A percentile compares a stretch with the other conserved stretches of the same genome.
Conservation (phyloP, 2,329 filamentous ascomycete genomes). For the Pseudogymnoascus sp. region DNA sequence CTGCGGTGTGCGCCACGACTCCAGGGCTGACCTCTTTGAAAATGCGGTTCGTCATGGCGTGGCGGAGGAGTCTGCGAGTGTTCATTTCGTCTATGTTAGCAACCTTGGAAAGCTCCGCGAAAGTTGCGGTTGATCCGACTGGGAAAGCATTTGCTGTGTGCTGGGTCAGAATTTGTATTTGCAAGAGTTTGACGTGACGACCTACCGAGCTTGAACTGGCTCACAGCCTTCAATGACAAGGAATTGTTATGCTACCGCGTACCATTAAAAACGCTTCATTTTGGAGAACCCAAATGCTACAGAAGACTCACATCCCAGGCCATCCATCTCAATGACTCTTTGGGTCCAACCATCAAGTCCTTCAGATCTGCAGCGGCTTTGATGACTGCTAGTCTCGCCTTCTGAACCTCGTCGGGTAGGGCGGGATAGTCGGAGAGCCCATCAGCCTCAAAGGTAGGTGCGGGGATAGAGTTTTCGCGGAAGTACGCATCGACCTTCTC, state of each 20-base stretch:
- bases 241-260: constrained; percentile 41
- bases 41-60: constrained; percentile 49
- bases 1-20: constrained; percentile 47
- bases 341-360: constrained; percentile 41
- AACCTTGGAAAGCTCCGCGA: constrained; percentile 35
- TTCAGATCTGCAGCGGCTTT: constrained; percentile 42
- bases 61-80: constrained; percentile 42
- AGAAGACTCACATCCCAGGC: constrained; percentile 42
- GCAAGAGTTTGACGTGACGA: background rate
- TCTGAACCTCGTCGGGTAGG: constrained; percentile 39
- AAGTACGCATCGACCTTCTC: constrained; percentile 44
- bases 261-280: background rate
- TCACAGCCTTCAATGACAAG: constrained; percentile 43
- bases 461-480: constrained; percentile 33
- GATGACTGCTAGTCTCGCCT: constrained; percentile 40
- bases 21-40: constrained; percentile 46
- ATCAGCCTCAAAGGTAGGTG: constrained; percentile 40
- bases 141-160: constrained; percentile 45
- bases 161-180: constrained; percentile 12
- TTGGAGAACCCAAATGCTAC: background rate
- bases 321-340: constrained; percentile 45
- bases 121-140: constrained; percentile 37
- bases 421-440: constrained; percentile 40
- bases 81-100: constrained; percentile 26
- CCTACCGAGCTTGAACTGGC: constrained; percentile 43